These are phyloP conservation scores for Roridomyces roridus DNA, from an alignment of 768 basidiomycete species.

Conservation along the genomic window DNA sequence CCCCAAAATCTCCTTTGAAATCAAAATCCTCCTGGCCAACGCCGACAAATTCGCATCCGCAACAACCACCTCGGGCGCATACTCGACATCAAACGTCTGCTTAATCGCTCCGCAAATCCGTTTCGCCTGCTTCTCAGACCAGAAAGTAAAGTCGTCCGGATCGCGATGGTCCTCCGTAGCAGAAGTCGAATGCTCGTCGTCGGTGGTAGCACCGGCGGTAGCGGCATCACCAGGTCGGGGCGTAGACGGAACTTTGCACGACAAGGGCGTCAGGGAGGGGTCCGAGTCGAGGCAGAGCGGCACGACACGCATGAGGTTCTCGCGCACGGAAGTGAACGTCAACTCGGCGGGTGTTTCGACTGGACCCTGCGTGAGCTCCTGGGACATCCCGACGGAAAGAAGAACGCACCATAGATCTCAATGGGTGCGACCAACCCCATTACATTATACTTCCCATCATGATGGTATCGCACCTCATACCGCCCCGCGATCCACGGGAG, in stretches of 20 bases:
- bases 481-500: slow-evolving; percentile 86
- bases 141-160: slow-evolving; percentile 94
- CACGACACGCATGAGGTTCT: slow-evolving; percentile 76
- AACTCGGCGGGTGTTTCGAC: slow-evolving; percentile 72
- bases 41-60: slow-evolving; percentile 93
- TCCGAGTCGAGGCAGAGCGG: slow-evolving; percentile 89
- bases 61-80: slow-evolving; percentile 87
- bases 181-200: slow-evolving; percentile 32
- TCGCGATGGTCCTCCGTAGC: slow-evolving; percentile 67
- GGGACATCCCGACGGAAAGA: not conserved
- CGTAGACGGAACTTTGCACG: slow-evolving; percentile 52
- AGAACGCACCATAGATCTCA: slow-evolving; percentile 81
- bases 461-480: slow-evolving; percentile 95
- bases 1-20: slow-evolving; percentile 67
- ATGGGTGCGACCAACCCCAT: slow-evolving; percentile 85
- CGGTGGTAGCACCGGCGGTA: slow-evolving; percentile 20
- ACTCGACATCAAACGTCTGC: slow-evolving; percentile 87
- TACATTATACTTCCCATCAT: slow-evolving; percentile 97
- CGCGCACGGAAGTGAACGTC: slow-evolving; percentile 69
- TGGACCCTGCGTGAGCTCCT: slow-evolving; percentile 33
- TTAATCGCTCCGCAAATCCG: slow-evolving; percentile 82
- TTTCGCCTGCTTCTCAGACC: slow-evolving; percentile 89
- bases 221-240: slow-evolving; percentile 10
- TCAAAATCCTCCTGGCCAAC: slow-evolving; percentile 82
- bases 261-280: slow-evolving; percentile 77